Base-by-base conservation (phyloP, 352 stramenopile genomes). In the Pseudoperonospora humuli region DNA sequence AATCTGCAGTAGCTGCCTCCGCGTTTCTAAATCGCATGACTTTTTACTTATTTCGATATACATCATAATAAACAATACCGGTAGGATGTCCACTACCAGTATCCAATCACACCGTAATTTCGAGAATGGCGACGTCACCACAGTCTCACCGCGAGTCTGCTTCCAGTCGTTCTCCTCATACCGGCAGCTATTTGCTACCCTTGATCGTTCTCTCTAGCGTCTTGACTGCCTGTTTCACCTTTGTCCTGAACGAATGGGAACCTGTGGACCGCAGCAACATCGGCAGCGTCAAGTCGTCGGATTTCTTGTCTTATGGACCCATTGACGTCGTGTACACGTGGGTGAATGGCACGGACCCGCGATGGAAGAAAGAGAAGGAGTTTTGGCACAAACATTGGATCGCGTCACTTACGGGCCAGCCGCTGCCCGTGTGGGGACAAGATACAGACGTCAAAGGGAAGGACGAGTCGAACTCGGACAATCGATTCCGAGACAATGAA, bases 261-360 rank as follows among this genome's bases (percentile, higher is more conserved):
- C 43, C 56, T 11, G 26, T 57, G 5, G 57, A 78, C 43, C 57
- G 39, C 39, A 38, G 54, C 38, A 93, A 90, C 54, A 87, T 93
- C 25, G 80, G 80, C 44, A 50, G 64, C 50, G 76, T 90, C 31
- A 55, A 57, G 27, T 38, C 71, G 7, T 40, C 63, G 19, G 62
- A 73, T 6, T 89, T 60, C 37, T 46, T 93, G 9, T 55, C 71
- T 3, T 93, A 93, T 51, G 78, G 76, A 0, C 76, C 84, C 11
- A 96, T 98, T 41, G 93, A 98, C 61, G 89, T 95, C 19, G 93
- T 98, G 18, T 97, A 98, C 64, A 97, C 92, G 50, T 98, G 93
- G 92, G 91, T 97, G 35, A 98, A 98, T 51, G 92, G 93, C 35
- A 94, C 84, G 9, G 93, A 98, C 44, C 87, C 93, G 8, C 66